These are phyloP conservation scores for Suaeda aralocaspica DNA, from an alignment of 148 eudicot species.

Conservation along the genomic window DNA sequence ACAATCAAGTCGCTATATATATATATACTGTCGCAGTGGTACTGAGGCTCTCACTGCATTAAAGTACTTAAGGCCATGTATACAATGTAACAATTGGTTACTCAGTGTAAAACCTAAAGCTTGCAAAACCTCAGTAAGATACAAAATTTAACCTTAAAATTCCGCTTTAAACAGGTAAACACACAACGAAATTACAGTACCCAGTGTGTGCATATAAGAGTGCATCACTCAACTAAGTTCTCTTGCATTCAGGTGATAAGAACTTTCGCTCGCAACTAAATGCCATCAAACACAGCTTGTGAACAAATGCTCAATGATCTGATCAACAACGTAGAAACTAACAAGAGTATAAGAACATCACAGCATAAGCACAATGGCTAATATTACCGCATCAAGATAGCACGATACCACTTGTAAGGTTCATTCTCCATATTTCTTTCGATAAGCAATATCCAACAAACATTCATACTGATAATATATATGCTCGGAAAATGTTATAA, in stretches of 20 bases:
- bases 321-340: no score
- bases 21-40: background rate
- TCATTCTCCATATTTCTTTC: no score
- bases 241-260: no score
- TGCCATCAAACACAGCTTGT: background rate
- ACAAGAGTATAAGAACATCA: no score
- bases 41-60: background rate
- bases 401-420: no score
- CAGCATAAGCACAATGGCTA: background rate
- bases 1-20: background rate
- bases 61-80: background rate
- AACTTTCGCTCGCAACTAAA: no score
- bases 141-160: background rate
- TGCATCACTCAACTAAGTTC: background rate
- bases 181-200: background rate
- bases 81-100: background rate
- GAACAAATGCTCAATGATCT: no score
- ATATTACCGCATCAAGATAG: background rate
- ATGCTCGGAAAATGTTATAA: no score
- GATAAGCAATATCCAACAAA: no score
- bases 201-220: background rate
- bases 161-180: conserved; percentile 1
- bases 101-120: background rate
- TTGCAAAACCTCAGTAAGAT: background rate
- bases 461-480: no score